Evolutionary conservation across 306 rosid genomes (phyloP), one percentile per base, ranked within the genome.

Genomic region (Purshia tridentata): DNA sequence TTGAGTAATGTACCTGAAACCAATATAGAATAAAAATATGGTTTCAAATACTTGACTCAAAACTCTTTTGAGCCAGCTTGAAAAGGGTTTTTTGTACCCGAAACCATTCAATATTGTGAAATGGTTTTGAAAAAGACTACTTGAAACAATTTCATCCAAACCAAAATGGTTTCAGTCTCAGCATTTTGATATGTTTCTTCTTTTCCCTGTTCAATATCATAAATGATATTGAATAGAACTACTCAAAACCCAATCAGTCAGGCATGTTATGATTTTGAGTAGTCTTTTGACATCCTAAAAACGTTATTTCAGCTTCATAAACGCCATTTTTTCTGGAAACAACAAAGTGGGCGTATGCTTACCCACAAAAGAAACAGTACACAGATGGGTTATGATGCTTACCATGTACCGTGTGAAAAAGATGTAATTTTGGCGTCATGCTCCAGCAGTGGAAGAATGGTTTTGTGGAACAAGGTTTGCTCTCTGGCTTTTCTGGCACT

Each of bases 371-470:
- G 39, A 39, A 40, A 53, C 22, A 39, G 29, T 68, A 53, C 48
- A 68, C 23, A 51, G 37, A 10, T 52, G 22, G 22, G 23, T 15
- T 67, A 67, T 23, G 49, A 68, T 68, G 47, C 61, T 51, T 41
- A 12, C 6, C 39, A 52, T 52, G 51, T 41, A 6, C 29, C 72
- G 9, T 1, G 18, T 51, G 49, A 39, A 18, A 61, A 50, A n/a
- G 37, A 39, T n/a, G 60, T 51, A 9, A 37, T 68, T 50, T 69
- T 69, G 74, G 40, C 40, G 19, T 40, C 20, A 3, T 53, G 18
- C 39, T 53, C 13, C 39, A 70, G 66, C 47, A 8, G 66, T 19
- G 42, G 42, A 19, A 40, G 51, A 63, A 42, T 63, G 50, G 50
- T 8, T 0, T 22, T 19, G 39, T 63, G 50, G 1, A 60, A 37